Conservation (phyloP, 345 rosid species). For the Lumnitzera racemosa region DNA sequence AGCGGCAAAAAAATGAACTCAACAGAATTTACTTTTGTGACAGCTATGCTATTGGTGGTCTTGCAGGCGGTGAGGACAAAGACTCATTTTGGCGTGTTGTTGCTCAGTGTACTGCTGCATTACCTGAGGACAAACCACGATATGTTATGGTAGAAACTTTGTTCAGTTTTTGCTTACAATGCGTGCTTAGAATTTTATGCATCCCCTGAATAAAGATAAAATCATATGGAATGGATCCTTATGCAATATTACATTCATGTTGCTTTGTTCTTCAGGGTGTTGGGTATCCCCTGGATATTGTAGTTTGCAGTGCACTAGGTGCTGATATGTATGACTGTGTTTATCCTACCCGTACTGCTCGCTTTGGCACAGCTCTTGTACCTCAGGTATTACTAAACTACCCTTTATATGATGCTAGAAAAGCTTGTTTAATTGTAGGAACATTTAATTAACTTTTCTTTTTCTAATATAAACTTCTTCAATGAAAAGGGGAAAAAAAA, state of each 20-base stretch:
- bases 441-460: too few species aligned
- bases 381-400: constrained; percentile 49
- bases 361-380: constrained; percentile 71
- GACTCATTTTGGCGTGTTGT: constrained; percentile 88
- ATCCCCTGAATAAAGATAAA: too few species aligned
- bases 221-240: not conserved
- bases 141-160: constrained; percentile 59
- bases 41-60: constrained; percentile 93
- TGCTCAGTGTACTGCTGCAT: constrained; percentile 71
- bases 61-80: constrained; percentile 84
- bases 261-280: constrained; percentile 46
- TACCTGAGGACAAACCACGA: constrained; percentile 79
- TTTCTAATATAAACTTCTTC: too few species aligned
- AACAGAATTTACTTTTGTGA: constrained; percentile 21
- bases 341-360: constrained; percentile 82
- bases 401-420: not conserved
- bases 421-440: too few species aligned
- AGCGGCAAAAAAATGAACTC: constrained; percentile 1
- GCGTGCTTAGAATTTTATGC: not conserved
- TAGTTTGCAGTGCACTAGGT: constrained; percentile 82
- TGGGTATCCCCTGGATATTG: constrained; percentile 74
- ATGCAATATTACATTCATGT: not conserved
- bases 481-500: too few species aligned
- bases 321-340: constrained; percentile 86
- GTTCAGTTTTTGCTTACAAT: constrained; percentile 3